phyloP scores from a whole-genome alignment of 2,329 filamentous ascomycete species.

The Penicillium sp. region DNA sequence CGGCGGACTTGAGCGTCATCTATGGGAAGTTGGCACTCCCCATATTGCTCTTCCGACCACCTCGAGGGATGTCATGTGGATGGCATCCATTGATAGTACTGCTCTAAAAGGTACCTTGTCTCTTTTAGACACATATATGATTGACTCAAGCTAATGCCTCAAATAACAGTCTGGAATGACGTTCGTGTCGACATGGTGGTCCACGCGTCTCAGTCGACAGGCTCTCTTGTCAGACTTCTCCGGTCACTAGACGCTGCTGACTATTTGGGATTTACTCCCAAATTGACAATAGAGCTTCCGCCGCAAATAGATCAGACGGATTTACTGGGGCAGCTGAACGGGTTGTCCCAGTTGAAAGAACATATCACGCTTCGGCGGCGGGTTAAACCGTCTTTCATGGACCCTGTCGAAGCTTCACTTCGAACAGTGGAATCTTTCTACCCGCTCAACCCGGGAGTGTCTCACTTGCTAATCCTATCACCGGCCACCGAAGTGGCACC shows the following conservation, averaged over 20 bases:
- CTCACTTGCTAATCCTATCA: constrained; percentile 82
- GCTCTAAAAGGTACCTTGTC: constrained; percentile 62
- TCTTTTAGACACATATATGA: constrained; percentile 3
- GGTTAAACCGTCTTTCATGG: constrained; percentile 61
- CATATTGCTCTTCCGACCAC: constrained; percentile 73
- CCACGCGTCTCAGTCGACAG: constrained; percentile 71
- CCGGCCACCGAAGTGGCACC: constrained; percentile 77
- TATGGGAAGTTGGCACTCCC: constrained; percentile 54
- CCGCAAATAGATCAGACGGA: constrained; percentile 63
- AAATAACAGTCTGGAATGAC: constrained; percentile 69
- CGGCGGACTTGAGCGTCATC: constrained; percentile 58
- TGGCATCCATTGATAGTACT: constrained; percentile 72
- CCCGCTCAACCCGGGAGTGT: constrained; percentile 62
- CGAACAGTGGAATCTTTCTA: constrained; percentile 87
- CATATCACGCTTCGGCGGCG: constrained; percentile 71
- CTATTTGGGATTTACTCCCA: constrained; percentile 69
- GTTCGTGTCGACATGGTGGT: constrained; percentile 79
- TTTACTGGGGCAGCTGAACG: constrained; percentile 65
- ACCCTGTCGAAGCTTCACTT: constrained; percentile 69
- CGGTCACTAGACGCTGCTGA: constrained; percentile 74
- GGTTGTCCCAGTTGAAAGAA: constrained; percentile 59
- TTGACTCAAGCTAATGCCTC: neutral
- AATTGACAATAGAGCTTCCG: constrained; percentile 83
- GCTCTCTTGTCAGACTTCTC: constrained; percentile 73
- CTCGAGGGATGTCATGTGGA: constrained; percentile 67